Base-by-base conservation (phyloP, 768 basidiomycete genomes). In the Pulveroboletus sp. region DNA sequence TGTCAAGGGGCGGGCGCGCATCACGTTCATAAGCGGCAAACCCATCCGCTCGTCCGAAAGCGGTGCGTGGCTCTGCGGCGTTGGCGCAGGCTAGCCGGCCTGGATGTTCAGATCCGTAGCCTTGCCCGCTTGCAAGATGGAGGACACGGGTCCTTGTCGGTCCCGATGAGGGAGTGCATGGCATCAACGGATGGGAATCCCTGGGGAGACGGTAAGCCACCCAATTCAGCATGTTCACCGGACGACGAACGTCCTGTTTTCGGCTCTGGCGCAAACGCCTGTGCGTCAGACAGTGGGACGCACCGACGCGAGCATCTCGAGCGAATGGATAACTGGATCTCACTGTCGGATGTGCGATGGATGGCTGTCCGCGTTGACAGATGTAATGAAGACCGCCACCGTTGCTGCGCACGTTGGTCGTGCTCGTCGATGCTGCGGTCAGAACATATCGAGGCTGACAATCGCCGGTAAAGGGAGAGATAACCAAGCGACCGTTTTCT, bases 231-330 rank as follows among this genome's bases (percentile, higher is more conserved):
- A 39, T 48, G 33, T 44, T 33, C 14, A 33, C 32, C 32, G 5
- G 50, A 35, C n/a, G n/a, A 52, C 40, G 54, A 36, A 27, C 39
- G 8, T 41, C 39, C 31, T 32, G 18, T 13, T 10, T 6, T 26
- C 18, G n/a, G 17, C 17, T 47, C 49, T 50, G 56, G 32, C 9
- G 32, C 11, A 13, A 13, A 11, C 32, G 11, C n/a, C n/a, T n/a
- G n/a, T n/a, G 50, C 51, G 52, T 27, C 27, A 11, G 17, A 59
- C 38, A 43, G n/a, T n/a, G n/a, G n/a, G n/a, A n/a, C n/a, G n/a
- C n/a, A n/a, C 31, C 31, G 11, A 32, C 3, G 31, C 31, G 1
- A 13, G 10, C 31, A 32, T 21, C 21, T 21, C 21, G 21, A 4
- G 21, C 21, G 21, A 21, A 21, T 21, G 21, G 2, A 4, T 21